Base-by-base conservation (phyloP, 2,329 filamentous ascomycete genomes). In the Colletotrichum acutatum region DNA sequence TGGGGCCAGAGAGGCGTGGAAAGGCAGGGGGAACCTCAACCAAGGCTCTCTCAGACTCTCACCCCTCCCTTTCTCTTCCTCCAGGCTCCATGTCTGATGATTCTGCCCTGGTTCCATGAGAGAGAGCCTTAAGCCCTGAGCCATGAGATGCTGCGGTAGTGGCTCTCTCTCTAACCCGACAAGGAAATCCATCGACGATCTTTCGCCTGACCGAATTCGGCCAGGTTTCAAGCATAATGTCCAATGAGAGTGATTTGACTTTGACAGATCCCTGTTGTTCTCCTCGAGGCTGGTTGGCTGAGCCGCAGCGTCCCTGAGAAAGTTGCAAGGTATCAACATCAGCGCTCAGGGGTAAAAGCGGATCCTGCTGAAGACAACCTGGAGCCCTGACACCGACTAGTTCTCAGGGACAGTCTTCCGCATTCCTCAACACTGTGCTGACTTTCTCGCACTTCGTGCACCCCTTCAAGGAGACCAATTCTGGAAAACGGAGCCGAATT, bases 291-390 rank as follows among this genome's bases (percentile, higher is more conserved):
- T 67, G 68, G 71, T 28, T 63, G 62, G 68, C 54, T 59, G 66
- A 70, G 71, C 61, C 66, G 60, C 61, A 61, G 61, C 24, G 16
- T 49, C 60, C 59, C 28, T 68, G 66, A 42, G 26, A 52, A 66
- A 66, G 61, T 61, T 68, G 69, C 70, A 64, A 72, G 75, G 70
- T 71, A 59, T 69, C 72, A 49, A 66, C 58, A 52, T 28, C 52
- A 59, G 58, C 68, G 37, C 53, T 77, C 77, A 78, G 77, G 77
- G 77, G 77, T 76, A 78, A 78, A 71, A 76, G 75, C 61, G 77
- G 77, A 26, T 14, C 66, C 53, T 59, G 30, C 64, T 72, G 71
- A 66, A 73, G 66, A 73, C 66, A 70, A 58, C 71, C 66, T 65
- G 37, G 71, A 73, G 57, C 66, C 66, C 37, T 66, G 66, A 70